Evolutionary conservation across 805 yeast species (phyloP), one percentile per base, ranked within the genome.

Genomic region (Yamadazyma paraphyllophila): DNA sequence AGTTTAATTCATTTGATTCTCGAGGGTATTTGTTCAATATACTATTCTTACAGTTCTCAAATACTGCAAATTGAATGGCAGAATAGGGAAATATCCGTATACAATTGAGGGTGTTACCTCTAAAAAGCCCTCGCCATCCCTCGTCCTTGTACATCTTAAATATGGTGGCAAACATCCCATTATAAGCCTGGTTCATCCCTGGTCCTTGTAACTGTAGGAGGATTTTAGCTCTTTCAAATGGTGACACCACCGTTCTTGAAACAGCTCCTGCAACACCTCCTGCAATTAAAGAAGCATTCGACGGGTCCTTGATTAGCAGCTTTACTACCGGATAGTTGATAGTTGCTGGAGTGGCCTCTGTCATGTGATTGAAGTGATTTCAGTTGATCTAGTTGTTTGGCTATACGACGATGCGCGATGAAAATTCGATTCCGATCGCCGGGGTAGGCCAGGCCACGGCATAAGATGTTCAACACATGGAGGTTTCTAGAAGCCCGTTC

Each of bases 151-250:
- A 91, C 77, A 92, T 87, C 52, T 85, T 82, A 49, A 67, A 60
- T 10, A 94, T 81, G 0, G 97, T 88, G 5, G 83, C 75, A 47
- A 83, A 72, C 59, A 90, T 78, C 1, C 97, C 97, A n/a, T 73
- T 67, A 41, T 79, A 76, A 48, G 65, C 76, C 48, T 60, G 74
- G 35, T 66, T 76, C 1, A 78, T 71, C 24, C 71, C 76, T 12
- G 73, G 73, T 9, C 87, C 94, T 65, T 92, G 97, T 30, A 94
- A 82, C 66, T 92, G 99, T 56, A 90, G 80, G 20, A 92, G 66
- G 51, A 94, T 94, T 66, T 92, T 92, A 55, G 94, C 95, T 54
- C 99, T 73, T 63, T 92, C 99, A 65, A 92, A 82, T 1, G 99
- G 99, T 10, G 97, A 88, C 5, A 91, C 97, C 1, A 86, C 88